A percentile compares a stretch with the other conserved stretches of the same genome.
Conservation (phyloP, 2,329 filamentous ascomycete species). For the Chrysoporthe cubensis region DNA sequence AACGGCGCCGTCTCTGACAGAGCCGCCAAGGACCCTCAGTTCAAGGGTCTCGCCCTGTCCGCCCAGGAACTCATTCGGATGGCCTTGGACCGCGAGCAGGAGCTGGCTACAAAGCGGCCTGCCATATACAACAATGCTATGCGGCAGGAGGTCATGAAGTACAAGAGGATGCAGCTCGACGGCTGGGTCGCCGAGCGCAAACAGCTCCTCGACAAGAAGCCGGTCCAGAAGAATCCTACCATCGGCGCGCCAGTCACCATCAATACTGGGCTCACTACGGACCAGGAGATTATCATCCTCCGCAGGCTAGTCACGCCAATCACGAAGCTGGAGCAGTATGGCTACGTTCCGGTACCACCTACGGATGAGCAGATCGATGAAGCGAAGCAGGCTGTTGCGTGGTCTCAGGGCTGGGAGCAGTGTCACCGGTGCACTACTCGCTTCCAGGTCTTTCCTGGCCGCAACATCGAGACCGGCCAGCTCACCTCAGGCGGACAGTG, state of each 20-base stretch:
- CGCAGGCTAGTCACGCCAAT: conserved; percentile 67
- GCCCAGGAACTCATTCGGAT: conserved; percentile 70
- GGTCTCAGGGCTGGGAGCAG: conserved; percentile 77
- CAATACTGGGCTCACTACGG: conserved; percentile 68
- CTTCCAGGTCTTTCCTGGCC: conserved; percentile 90
- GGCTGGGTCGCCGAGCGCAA: conserved; percentile 71
- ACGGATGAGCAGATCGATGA: conserved; percentile 66
- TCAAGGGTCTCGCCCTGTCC: conserved; percentile 57
- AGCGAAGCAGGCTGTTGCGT: conserved; percentile 66
- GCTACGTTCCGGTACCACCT: conserved; percentile 75
- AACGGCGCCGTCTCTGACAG: conserved; percentile 65
- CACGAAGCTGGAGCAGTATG: conserved; percentile 64
- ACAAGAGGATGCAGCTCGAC: conserved; percentile 73
- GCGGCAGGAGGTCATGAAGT: conserved; percentile 76
- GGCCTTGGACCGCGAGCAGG: conserved; percentile 79
- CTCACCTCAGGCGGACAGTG: conserved; percentile 79
- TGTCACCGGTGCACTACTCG: conserved; percentile 86
- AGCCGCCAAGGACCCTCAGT: conserved; percentile 51
- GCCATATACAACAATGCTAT: conserved; percentile 82
- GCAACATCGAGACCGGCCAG: conserved; percentile 74
- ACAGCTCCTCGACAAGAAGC: conserved; percentile 40
- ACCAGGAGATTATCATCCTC: conserved; percentile 71
- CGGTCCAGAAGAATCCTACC: conserved; percentile 38
- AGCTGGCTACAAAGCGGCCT: conserved; percentile 66
- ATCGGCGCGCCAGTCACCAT: conserved; percentile 54